A percentile compares a stretch with the other conserved stretches of the same genome.
phyloP scores from a whole-genome alignment of 306 rosid species.

The Vigna trinervia region DNA sequence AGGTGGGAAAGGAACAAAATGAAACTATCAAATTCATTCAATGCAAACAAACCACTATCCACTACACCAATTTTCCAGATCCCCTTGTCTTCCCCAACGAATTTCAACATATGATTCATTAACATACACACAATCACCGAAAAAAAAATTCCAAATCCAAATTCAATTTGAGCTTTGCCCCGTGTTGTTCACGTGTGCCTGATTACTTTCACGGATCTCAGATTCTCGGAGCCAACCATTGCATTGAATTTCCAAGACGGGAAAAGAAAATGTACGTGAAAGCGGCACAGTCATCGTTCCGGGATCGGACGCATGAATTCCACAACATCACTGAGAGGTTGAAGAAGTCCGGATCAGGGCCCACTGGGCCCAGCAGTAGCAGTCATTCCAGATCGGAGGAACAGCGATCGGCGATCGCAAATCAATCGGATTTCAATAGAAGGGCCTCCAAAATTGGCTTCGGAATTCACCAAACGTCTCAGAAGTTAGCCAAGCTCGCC shows the following conservation, averaged over 20 bases:
- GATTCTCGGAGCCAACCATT: not conserved
- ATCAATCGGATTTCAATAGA: slow-evolving; percentile 81
- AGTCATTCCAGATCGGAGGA: slow-evolving; percentile 69
- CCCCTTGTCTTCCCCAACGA: not conserved
- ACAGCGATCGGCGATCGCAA: slow-evolving; percentile 64
- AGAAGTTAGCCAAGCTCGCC: slow-evolving; percentile 86
- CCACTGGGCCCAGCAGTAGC: slow-evolving; percentile 53
- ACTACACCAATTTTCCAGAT: too few relatives aligned
- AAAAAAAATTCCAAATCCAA: not conserved
- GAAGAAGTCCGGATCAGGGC: slow-evolving; percentile 65
- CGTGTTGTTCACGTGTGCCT: slow-evolving; percentile 43
- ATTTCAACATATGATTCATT: not conserved
- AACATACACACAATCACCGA: not conserved
- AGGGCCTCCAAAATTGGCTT: slow-evolving; percentile 90
- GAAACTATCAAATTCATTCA: too few relatives aligned
- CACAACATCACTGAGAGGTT: slow-evolving; percentile 71
- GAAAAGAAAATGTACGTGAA: slow-evolving; percentile 42
- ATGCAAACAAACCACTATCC: too few relatives aligned
- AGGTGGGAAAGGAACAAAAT: not conserved
- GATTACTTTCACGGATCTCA: not conserved
- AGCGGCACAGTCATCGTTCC: slow-evolving; percentile 60
- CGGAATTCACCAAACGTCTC: slow-evolving; percentile 93
- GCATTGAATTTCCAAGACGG: slow-evolving; percentile 49
- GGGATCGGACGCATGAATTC: slow-evolving; percentile 83
- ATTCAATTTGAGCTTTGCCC: slow-evolving; percentile 21